Percentiles rank a stretch among this genome's conserved stretches.
Evolutionary conservation across 2,329 filamentous ascomycete species (phyloP).

Genomic region (Macrophomina tecta): DNA sequence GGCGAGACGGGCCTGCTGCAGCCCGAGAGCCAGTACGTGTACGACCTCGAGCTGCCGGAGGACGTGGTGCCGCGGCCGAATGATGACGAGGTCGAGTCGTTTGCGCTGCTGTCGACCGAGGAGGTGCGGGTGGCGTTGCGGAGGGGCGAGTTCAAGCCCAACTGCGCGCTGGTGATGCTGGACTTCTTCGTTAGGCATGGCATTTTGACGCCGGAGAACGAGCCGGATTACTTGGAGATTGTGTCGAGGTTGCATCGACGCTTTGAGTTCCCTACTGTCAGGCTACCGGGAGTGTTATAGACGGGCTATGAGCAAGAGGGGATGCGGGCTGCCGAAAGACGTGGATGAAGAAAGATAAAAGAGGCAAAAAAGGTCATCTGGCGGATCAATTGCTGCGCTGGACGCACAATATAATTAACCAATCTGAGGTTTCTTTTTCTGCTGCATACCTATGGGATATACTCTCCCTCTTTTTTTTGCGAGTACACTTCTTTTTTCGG

Average conservation of each 20-base stretch:
- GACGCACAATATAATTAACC: constrained; percentile 35
- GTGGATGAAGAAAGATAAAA: constrained; percentile 31
- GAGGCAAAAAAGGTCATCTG: constrained; percentile 33
- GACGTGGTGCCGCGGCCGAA: constrained; percentile 75
- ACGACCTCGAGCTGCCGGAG: constrained; percentile 78
- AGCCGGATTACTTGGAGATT: constrained; percentile 79
- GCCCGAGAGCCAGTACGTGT: constrained; percentile 90
- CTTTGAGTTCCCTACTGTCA: constrained; percentile 72
- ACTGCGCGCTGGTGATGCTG: constrained; percentile 81
- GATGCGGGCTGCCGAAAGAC: constrained; percentile 21
- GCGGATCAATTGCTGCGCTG: constrained; percentile 28
- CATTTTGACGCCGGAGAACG: constrained; percentile 78
- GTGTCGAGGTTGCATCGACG: constrained; percentile 75
- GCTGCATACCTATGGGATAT: constrained; percentile 6
- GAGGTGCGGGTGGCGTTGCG: constrained; percentile 74
- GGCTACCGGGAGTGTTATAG: constrained; percentile 34
- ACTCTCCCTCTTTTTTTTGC: background rate
- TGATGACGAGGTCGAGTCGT: constrained; percentile 88
- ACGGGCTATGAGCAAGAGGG: constrained; percentile 33
- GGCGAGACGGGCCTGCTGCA: constrained; percentile 84
- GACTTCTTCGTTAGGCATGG: constrained; percentile 91
- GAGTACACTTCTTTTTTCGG: background rate
- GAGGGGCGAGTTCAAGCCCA: constrained; percentile 85
- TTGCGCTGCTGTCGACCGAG: constrained; percentile 77
- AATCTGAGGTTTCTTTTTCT: constrained; percentile 26